phyloP scores from a whole-genome alignment of 2,329 filamentous ascomycete species.

The Diaporthe amygdali region DNA sequence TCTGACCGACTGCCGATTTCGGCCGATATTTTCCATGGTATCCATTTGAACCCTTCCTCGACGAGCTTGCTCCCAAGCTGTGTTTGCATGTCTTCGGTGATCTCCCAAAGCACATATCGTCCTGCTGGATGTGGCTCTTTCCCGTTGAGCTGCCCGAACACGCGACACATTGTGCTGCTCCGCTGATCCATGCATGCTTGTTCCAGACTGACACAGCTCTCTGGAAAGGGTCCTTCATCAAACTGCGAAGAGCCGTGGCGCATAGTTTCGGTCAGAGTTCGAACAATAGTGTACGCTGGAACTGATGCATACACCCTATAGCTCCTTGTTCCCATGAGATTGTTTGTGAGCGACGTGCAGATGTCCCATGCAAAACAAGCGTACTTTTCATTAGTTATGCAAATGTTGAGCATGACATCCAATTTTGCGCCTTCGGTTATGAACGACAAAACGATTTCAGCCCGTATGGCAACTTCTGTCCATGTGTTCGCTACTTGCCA shows the following conservation, averaged over 20 bases:
- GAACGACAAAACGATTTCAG: not conserved
- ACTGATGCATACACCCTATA: no score
- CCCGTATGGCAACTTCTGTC: not conserved
- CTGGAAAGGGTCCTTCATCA: not conserved
- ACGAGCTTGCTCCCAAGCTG: not conserved
- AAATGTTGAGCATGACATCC: not conserved
- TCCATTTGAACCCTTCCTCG: no score
- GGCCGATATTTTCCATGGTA: no score
- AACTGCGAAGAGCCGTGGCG: not conserved
- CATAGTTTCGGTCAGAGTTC: not conserved
- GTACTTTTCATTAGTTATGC: no score
- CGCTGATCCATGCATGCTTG: not conserved
- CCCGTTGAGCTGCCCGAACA: not conserved
- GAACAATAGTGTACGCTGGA: not conserved
- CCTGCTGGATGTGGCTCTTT: accelerated
- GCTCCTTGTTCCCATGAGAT: no score
- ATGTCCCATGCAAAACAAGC: no score
- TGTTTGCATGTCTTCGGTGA: not conserved
- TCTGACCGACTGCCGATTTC: no score
- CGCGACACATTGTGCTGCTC: not conserved
- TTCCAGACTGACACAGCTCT: not conserved
- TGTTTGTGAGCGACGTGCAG: no score
- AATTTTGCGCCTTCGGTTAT: not conserved
- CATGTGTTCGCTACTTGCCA: not conserved
- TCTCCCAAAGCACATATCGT: not conserved